phyloP scores from a whole-genome alignment of 441 rosid species.

The Populus hybrid region DNA sequence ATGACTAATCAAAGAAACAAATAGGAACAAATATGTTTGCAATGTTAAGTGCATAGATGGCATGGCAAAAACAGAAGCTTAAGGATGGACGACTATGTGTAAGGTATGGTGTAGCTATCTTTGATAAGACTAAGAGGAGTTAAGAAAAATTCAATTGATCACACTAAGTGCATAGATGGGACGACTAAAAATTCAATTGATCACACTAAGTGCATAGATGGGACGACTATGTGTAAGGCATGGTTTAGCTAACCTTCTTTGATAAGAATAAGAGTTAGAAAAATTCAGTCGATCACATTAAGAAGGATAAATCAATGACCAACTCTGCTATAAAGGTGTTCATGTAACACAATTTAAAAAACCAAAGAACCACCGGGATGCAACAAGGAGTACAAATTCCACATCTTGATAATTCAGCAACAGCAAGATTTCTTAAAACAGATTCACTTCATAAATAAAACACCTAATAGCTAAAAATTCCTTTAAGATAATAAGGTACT shows the following conservation, averaged over 20 bases:
- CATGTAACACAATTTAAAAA: not conserved
- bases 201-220: not conserved
- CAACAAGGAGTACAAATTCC: not conserved
- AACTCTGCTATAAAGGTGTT: not conserved
- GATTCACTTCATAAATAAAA: not conserved
- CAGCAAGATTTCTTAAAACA: not conserved
- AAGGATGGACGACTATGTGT: not conserved
- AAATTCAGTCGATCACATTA: not conserved
- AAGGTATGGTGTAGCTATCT: not conserved
- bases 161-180: too few relatives aligned
- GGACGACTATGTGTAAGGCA: too few relatives aligned
- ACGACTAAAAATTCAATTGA: not conserved
- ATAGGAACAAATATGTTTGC: not conserved
- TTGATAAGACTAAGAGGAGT: not conserved
- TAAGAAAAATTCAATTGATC: not conserved
- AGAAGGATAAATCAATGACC: not conserved
- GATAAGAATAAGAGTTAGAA: too few relatives aligned
- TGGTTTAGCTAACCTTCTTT: too few relatives aligned
- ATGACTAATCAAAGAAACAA: not conserved
- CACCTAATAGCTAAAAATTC: not conserved
- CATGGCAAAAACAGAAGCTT: not conserved
- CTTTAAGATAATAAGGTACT: not conserved
- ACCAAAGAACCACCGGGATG: not conserved
- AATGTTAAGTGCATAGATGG: not conserved
- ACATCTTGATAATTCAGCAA: not conserved